Evolutionary conservation across 306 rosid species (phyloP), one percentile per base, ranked within the genome.

Genomic region (Prunus mongolica): DNA sequence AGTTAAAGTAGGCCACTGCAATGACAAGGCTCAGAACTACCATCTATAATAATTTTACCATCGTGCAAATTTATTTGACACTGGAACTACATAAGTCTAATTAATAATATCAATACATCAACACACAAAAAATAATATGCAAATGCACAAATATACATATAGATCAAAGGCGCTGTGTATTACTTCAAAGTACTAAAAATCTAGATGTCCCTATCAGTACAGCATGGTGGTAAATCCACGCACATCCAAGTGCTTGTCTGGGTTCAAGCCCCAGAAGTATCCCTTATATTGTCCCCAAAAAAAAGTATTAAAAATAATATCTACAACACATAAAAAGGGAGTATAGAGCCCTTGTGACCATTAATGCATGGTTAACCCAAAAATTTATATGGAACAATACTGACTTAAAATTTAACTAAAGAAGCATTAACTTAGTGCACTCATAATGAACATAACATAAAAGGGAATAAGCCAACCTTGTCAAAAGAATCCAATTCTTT

Each of bases 401-500:
- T 34, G 20, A 54, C 28, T 45, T 51, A 19, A 51, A 80, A 73
- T 52, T 20, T 44, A 16, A 70, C 15, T 49, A 27, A 28, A 55
- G 18, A 8, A n/a, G 32, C n/a, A 18, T 34, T 64, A 27, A 6
- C 32, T 20, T 12, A 77, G 6, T 44, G 46, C 62, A 52, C 64
- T n/a, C 46, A 45, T 55, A 71, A 50, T 14, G 30, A 52, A 62
- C 58, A 41, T 54, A 50, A 64, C 72, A 52, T 49, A 73, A 13
- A 41, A 47, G 76, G 32, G 38, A 69, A 61, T 65, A 79, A 83
- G 46, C 81, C 51, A 73, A 96, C 99, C 98, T 92, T 88, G 71
- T 96, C 93, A 79, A 96, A 92, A 73, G 99, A 87, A 86, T 83
- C 93, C 60, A 86, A 86, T 69, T 84, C 87, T 83, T 84, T 80